Conservation (phyloP, 2,329 filamentous ascomycete genomes). For the Samsoniella hepiali region DNA sequence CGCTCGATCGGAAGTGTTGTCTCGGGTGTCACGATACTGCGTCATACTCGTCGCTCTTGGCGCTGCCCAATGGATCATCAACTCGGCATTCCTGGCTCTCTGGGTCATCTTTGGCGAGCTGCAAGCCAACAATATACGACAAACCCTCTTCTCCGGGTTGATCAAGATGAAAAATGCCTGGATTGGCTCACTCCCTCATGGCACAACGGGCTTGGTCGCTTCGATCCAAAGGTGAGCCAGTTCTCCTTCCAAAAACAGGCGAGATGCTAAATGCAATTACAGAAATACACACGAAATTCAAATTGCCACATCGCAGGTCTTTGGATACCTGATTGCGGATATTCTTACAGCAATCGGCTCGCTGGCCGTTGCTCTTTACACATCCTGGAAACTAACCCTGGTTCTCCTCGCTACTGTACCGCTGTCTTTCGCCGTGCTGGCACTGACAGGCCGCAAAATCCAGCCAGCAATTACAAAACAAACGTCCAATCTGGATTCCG, state of each 20-base stretch:
- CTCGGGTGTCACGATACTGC: conserved; percentile 57
- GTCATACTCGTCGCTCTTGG: conserved; percentile 63
- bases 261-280: background rate
- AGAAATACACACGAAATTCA: conserved; percentile 84
- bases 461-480: conserved; percentile 67
- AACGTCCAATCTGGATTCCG: conserved; percentile 61
- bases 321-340: conserved; percentile 68
- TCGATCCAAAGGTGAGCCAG: conserved; percentile 66
- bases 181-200: conserved; percentile 73
- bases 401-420: conserved; percentile 74
- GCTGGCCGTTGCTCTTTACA: conserved; percentile 69
- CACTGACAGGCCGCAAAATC: conserved; percentile 57
- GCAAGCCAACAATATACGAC: conserved; percentile 66
- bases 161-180: conserved; percentile 73
- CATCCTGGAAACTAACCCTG: conserved; percentile 80
- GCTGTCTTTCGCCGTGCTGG: conserved; percentile 59
- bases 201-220: conserved; percentile 67
- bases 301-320: conserved; percentile 71
- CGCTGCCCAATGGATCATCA: conserved; percentile 61
- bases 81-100: conserved; percentile 61
- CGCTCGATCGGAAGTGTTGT: conserved; percentile 48
- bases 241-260: background rate
- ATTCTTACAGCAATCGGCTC: conserved; percentile 62
- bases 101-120: conserved; percentile 81
- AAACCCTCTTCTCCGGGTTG: conserved; percentile 63